Evolutionary conservation across 1,139 yeast genomes (phyloP).

Genomic region (Magnusiomyces tetraspermus): DNA sequence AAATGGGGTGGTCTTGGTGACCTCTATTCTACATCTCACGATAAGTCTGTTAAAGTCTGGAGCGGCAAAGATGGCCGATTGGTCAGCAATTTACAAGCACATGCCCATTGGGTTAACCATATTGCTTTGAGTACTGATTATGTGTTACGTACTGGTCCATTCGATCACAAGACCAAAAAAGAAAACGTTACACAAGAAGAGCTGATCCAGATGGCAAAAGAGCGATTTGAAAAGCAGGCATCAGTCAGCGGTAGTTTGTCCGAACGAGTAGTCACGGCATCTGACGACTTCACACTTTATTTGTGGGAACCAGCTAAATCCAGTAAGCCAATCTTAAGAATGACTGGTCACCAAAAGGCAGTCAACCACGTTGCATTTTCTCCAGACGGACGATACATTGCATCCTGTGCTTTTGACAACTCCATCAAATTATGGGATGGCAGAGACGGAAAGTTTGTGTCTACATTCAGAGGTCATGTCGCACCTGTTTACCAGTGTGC

Average conservation of each 20-base stretch:
- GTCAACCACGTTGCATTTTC: slow-evolving; percentile 94
- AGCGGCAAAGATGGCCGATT: slow-evolving; percentile 72
- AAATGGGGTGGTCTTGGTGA: slow-evolving; percentile 92
- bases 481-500: slow-evolving; percentile 98
- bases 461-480: slow-evolving; percentile 93
- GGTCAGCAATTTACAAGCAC: slow-evolving; percentile 70
- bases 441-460: slow-evolving; percentile 74
- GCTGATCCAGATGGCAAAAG: slow-evolving; percentile 45
- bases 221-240: slow-evolving; percentile 70
- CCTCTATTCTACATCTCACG: slow-evolving; percentile 87
- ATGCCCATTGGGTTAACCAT: slow-evolving; percentile 98
- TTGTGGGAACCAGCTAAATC: slow-evolving; percentile 86
- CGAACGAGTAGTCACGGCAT: slow-evolving; percentile 87
- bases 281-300: slow-evolving; percentile 97
- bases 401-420: slow-evolving; percentile 91
- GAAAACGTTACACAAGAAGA: slow-evolving; percentile 38
- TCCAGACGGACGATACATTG: slow-evolving; percentile 88
- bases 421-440: slow-evolving; percentile 96
- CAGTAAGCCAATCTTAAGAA: slow-evolving; percentile 74
- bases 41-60: slow-evolving; percentile 91
- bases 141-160: slow-evolving; percentile 75
- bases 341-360: slow-evolving; percentile 96
- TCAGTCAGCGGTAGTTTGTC: slow-evolving; percentile 55
- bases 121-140: slow-evolving; percentile 85
- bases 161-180: slow-evolving; percentile 48